Evolutionary conservation across 2,329 filamentous ascomycete genomes (phyloP).

Genomic region (Parascedosporium putredinis): DNA sequence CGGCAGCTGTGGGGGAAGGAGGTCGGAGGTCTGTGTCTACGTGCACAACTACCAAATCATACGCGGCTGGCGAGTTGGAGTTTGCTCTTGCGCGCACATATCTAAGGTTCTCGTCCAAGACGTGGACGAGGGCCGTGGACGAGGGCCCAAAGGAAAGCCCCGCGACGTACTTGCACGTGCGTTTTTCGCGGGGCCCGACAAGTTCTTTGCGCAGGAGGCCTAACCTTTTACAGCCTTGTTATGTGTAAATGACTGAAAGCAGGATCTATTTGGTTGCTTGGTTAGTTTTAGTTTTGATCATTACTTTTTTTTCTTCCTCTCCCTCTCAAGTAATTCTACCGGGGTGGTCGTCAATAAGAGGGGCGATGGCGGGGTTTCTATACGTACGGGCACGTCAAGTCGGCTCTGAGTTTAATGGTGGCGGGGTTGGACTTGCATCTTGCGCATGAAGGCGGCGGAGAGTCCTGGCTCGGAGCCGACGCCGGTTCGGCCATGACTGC

Average conservation of each 20-base stretch:
- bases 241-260: conserved; percentile 68
- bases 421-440: conserved; percentile 15
- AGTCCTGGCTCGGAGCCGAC: neutral
- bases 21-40: conserved; percentile 32
- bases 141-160: conserved; percentile 77
- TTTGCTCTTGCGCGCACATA: conserved; percentile 50
- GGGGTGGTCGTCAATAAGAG: neutral
- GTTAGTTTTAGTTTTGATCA: conserved; percentile 7
- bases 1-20: conserved; percentile 2
- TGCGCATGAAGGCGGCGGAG: conserved; percentile 11
- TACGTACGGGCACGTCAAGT: conserved; percentile 19
- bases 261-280: conserved; percentile 29
- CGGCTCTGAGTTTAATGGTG: conserved; percentile 14
- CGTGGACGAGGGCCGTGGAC: conserved; percentile 65
- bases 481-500: conserved; percentile 2
- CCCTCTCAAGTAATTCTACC: neutral
- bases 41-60: conserved; percentile 53
- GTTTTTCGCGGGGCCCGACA: conserved; percentile 22
- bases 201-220: conserved; percentile 38
- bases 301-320: too few relatives aligned
- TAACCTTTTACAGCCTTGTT: conserved; percentile 71
- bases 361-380: neutral
- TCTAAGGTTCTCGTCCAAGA: conserved; percentile 60
- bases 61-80: conserved; percentile 30
- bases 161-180: conserved; percentile 47